Percentiles rank a stretch among this genome's conserved stretches.
phyloP scores from a whole-genome alignment of 768 basidiomycete genomes.

The Crucibulum laeve region DNA sequence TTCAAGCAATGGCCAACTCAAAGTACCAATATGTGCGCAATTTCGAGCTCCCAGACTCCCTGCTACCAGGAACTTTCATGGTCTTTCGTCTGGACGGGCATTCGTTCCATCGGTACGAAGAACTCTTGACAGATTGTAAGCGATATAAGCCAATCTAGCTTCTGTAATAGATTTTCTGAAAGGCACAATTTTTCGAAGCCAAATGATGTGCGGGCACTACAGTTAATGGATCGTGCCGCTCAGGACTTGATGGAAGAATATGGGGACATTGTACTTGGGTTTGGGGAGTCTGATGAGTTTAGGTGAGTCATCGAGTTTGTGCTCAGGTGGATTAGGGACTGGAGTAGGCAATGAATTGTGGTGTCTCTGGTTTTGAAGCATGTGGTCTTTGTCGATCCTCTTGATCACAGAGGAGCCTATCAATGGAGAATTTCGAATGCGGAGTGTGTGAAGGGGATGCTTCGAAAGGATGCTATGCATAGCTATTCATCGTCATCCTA shows the following conservation, averaged over 20 bases:
- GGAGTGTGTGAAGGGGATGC: too few species aligned
- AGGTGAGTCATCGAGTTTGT: slow-evolving; percentile 73
- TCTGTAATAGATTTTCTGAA: slow-evolving; percentile 68
- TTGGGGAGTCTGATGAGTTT: slow-evolving; percentile 97
- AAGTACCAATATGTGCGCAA: slow-evolving; percentile 86
- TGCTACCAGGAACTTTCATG: slow-evolving; percentile 82
- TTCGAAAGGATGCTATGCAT: too few species aligned
- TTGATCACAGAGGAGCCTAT: too few species aligned
- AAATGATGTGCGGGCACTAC: slow-evolving; percentile 82
- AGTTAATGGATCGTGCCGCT: slow-evolving; percentile 92
- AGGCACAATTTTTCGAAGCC: slow-evolving; percentile 83
- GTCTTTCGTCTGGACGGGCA: slow-evolving; percentile 90
- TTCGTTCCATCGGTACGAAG: slow-evolving; percentile 79
- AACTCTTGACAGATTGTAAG: not conserved
- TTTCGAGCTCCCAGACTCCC: slow-evolving; percentile 84
- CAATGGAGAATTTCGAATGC: too few species aligned
- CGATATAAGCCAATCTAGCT: slow-evolving; percentile 1
- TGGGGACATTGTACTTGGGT: slow-evolving; percentile 80
- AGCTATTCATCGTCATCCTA: too few species aligned
- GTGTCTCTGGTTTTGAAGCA: too few species aligned
- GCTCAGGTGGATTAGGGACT: too few species aligned
- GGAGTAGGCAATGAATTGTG: too few species aligned
- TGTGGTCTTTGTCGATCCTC: too few species aligned
- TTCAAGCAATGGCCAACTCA: slow-evolving; percentile 76
- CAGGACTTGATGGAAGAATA: slow-evolving; percentile 75